Evolutionary conservation across 306 rosid genomes (phyloP).

Genomic region (Canavalia ensiformis): DNA sequence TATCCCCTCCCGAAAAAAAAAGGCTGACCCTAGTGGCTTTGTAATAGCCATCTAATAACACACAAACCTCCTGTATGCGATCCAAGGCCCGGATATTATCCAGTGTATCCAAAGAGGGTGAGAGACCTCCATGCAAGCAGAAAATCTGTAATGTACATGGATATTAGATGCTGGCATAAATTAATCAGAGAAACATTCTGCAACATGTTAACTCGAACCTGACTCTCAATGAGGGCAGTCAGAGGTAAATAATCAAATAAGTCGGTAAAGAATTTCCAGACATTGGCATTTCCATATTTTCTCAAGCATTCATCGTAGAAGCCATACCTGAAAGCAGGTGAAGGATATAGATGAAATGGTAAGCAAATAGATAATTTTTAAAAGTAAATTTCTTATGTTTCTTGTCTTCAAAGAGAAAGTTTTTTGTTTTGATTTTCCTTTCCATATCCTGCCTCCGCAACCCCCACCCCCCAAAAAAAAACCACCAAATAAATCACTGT

Average conservation of each 20-base stretch:
- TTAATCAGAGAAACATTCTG: constrained; percentile 20
- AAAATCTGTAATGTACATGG: constrained; percentile 65
- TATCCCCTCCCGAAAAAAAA: too few species aligned
- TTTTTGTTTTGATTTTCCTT: not conserved
- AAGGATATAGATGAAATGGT: constrained; percentile 42
- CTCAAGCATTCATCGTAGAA: constrained; percentile 99
- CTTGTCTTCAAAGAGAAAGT: constrained; percentile 17
- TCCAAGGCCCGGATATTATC: constrained; percentile 95
- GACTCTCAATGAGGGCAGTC: constrained; percentile 98
- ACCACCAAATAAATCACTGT: not conserved
- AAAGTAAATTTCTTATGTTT: not conserved
- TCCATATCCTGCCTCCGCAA: not conserved
- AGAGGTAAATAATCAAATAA: constrained; percentile 96
- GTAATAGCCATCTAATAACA: constrained; percentile 36
- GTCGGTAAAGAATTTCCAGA: constrained; percentile 94
- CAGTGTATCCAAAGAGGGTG: constrained; percentile 95
- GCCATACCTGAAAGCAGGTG: constrained; percentile 81
- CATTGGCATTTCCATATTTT: constrained; percentile 97
- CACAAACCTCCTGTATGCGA: constrained; percentile 90
- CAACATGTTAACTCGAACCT: constrained; percentile 68
- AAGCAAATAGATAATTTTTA: constrained; percentile 33
- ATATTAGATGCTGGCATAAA: constrained; percentile 48
- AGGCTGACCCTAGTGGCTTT: too few species aligned
- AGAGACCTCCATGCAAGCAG: constrained; percentile 99
- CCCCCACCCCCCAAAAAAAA: too few species aligned